Base-by-base conservation (phyloP, 768 basidiomycete species). In the Tremella yokohamensis region DNA sequence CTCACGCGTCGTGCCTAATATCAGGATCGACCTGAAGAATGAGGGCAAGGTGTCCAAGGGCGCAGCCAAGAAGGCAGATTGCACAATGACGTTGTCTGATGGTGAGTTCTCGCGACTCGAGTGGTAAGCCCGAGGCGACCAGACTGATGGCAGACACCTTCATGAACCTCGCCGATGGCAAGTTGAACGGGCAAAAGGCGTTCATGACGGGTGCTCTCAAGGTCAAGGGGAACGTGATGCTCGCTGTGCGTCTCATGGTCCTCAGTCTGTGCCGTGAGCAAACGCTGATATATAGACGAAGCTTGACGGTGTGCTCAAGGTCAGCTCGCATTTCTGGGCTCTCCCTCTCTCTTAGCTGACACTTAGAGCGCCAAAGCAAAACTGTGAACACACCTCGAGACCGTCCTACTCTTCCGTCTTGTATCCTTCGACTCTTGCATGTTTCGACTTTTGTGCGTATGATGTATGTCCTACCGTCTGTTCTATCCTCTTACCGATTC, bases 191-290 rank as follows among this genome's bases (percentile, higher is more conserved):
- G 18, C 92, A 96, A 78, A 92, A 91, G 74, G 91, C 91, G 19
- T 96, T 92, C 80, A 90, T 97, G 88, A 89, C 88, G 7, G 92
- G 92, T 25, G 88, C 89, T 72, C 83, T 96, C 50, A 94, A 93
- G 83, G 70, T 76, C 61, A 76, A 76, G 62, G 75, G 75, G 19
- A 76, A 76, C 58, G 70, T 57, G 52, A 72, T 72, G 68, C 57
- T 72, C 8, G 70, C 70, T 34, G 72, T 71, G 49, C 58, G 72
- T 61, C 40, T 4, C 11, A 42, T 13, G 2, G 26, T 26, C 40
- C 29, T 39, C 13, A 12, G 12, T 26, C 40, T 11, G 6, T 34
- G 29, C 29, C 11, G 29, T 34, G 4, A 11, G 29, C 29, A 11
- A 11, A 34, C 29, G 12, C 40, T 37, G 7, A n/a, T 16, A 29